Conservation (phyloP, 192 early-diverging fungal genomes). For the Backusella liffmaniae region DNA sequence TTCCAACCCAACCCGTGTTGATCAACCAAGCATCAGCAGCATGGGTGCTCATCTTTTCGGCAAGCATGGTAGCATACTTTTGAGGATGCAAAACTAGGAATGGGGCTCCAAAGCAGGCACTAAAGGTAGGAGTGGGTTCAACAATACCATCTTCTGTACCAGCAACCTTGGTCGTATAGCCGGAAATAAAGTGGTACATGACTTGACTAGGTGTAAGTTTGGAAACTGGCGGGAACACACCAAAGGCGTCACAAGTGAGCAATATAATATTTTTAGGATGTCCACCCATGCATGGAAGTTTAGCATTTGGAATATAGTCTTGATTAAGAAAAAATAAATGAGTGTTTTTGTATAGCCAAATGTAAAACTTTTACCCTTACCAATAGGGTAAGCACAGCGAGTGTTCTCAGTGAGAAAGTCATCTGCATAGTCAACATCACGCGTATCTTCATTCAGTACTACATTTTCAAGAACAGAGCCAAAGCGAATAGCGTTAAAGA, state of each 20-base stretch:
- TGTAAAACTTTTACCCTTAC: conserved; percentile 8
- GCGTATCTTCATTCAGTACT: conserved; percentile 70
- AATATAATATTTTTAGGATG: conserved; percentile 95
- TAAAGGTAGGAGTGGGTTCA: conserved; percentile 90
- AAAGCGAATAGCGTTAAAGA: conserved; percentile 93
- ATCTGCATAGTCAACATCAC: conserved; percentile 81
- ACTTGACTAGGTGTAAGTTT: conserved; percentile 83
- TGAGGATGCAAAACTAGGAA: conserved; percentile 96
- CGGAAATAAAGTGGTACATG: conserved; percentile 97
- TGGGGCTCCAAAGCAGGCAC: conserved; percentile 90
- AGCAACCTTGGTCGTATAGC: conserved; percentile 96
- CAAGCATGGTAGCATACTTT: conserved; percentile 94
- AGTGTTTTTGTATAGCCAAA: neutral
- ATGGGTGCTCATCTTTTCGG: conserved; percentile 88
- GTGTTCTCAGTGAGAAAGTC: conserved; percentile 89
- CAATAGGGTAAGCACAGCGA: conserved; percentile 91
- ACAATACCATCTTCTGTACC: conserved; percentile 96
- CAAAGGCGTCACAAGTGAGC: conserved; percentile 95
- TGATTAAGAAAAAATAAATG: neutral
- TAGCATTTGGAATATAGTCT: conserved; percentile 90
- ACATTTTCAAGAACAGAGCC: conserved; percentile 94
- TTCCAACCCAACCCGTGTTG: conserved; percentile 97
- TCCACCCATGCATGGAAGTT: conserved; percentile 85
- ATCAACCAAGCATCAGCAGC: conserved; percentile 87
- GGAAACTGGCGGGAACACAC: conserved; percentile 89